These are phyloP conservation scores for Termitomyces sp. DNA, from an alignment of 768 basidiomycete genomes.

Conservation along the genomic window DNA sequence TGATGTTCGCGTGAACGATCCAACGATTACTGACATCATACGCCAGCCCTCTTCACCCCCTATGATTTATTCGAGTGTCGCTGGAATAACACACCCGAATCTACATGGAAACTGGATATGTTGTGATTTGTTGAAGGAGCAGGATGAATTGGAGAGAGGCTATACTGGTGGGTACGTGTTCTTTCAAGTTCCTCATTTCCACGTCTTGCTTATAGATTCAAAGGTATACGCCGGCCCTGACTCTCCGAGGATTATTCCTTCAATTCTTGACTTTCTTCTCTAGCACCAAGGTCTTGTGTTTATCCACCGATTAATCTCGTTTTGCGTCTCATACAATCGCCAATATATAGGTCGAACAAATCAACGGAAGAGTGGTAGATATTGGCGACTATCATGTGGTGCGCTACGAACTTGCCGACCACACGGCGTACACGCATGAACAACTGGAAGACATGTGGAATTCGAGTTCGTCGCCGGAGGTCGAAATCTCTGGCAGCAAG, in stretches of 20 bases:
- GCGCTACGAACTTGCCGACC: conserved; percentile 19
- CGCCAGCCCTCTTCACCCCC: conserved; percentile 36
- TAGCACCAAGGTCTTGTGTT: conserved; percentile 10
- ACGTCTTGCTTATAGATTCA: not conserved
- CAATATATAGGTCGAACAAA: conserved; percentile 11
- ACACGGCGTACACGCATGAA: conserved; percentile 8
- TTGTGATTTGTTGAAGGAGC: conserved; percentile 37
- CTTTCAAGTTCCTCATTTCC: not conserved
- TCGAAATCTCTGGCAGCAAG: conserved; percentile 3
- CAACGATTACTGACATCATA: not conserved
- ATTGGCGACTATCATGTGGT: conserved; percentile 14
- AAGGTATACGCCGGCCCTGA: conserved; percentile 42
- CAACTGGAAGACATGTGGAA: conserved; percentile 26
- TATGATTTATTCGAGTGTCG: conserved; percentile 27
- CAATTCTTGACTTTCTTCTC: conserved; percentile 17
- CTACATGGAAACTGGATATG: conserved; percentile 36
- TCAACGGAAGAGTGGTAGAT: conserved; percentile 10
- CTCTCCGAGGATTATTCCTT: conserved; percentile 41
- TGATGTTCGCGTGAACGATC: not conserved
- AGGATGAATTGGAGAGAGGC: conserved; percentile 19
- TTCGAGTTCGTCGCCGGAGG: conserved; percentile 16
- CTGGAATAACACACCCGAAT: conserved; percentile 39
- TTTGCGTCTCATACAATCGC: not conserved
- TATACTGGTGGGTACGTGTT: conserved; percentile 34
- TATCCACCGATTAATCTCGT: not conserved